Evolutionary conservation across 2,329 filamentous ascomycete species (phyloP).

Genomic region (Cladorrhinum sp.): DNA sequence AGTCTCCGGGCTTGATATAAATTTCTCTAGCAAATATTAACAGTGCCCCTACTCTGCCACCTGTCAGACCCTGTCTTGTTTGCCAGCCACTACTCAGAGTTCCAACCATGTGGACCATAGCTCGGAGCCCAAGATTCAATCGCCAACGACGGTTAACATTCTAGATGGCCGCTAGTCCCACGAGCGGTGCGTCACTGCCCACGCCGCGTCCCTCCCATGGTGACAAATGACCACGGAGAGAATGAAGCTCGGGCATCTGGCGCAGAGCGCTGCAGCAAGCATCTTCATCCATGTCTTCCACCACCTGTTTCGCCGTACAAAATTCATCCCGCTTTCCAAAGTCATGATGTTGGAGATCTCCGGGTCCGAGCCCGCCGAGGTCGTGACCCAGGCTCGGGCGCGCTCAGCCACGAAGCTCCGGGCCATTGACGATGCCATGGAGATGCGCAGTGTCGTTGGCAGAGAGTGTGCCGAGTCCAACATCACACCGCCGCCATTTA

Average conservation of each 20-base stretch:
- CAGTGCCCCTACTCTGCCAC: no score
- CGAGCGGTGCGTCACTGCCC: neutral
- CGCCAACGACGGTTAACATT: neutral
- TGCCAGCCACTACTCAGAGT: neutral
- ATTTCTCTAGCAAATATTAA: no score
- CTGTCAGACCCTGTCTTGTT: no score
- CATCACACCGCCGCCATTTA: conserved; percentile 57
- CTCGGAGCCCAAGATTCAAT: neutral
- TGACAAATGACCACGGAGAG: neutral
- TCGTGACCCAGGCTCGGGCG: neutral
- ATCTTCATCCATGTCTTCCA: neutral
- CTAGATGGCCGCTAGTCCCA: neutral
- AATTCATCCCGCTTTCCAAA: neutral
- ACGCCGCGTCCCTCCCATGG: neutral
- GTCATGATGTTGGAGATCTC: neutral
- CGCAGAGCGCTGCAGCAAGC: neutral
- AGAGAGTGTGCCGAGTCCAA: conserved; percentile 55
- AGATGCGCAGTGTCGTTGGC: conserved; percentile 58
- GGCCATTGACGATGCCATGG: conserved; percentile 61
- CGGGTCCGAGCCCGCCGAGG: neutral
- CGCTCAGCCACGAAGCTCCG: conserved; percentile 36
- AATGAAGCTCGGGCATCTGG: neutral
- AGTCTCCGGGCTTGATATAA: no score
- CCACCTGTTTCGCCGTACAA: neutral
- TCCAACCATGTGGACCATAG: neutral